A percentile compares a stretch with the other conserved stretches of the same genome.
Conservation (phyloP, 257 asterid genomes). For the Marsdenia floribunda region DNA sequence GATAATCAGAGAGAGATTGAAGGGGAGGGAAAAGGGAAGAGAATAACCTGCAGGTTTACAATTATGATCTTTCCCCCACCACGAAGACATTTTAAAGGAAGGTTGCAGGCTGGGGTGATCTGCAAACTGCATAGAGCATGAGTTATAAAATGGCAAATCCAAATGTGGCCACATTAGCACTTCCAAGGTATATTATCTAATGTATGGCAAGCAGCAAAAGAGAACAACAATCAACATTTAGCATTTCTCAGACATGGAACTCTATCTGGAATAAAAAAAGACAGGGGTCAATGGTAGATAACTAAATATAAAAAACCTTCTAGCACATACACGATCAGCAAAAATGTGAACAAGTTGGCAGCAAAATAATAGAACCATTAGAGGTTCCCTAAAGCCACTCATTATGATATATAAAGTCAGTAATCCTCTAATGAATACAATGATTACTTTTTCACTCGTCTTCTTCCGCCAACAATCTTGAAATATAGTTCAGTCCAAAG, state of each 20-base stretch:
- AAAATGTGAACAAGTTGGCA: background rate
- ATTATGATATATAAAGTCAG: background rate
- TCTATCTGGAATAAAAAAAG: background rate
- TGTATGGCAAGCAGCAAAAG: background rate
- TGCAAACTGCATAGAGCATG: slow-evolving; percentile 63
- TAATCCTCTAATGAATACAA: background rate
- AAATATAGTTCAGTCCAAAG: background rate
- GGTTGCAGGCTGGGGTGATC: slow-evolving; percentile 94
- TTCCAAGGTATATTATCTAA: background rate
- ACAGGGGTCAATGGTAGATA: background rate
- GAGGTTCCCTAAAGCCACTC: background rate
- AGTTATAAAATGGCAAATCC: background rate
- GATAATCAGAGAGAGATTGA: background rate
- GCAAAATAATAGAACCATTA: background rate
- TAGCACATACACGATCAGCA: background rate
- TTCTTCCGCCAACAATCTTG: background rate
- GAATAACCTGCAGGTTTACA: slow-evolving; percentile 84
- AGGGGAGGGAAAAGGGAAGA: background rate
- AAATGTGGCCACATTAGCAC: background rate
- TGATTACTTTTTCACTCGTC: background rate
- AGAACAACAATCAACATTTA: background rate
- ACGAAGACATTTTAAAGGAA: slow-evolving; percentile 75
- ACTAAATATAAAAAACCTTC: background rate
- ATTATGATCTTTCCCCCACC: slow-evolving; percentile 87
- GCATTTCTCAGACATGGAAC: background rate